phyloP scores from a whole-genome alignment of 306 rosid genomes.

The Cicer arietinum region DNA sequence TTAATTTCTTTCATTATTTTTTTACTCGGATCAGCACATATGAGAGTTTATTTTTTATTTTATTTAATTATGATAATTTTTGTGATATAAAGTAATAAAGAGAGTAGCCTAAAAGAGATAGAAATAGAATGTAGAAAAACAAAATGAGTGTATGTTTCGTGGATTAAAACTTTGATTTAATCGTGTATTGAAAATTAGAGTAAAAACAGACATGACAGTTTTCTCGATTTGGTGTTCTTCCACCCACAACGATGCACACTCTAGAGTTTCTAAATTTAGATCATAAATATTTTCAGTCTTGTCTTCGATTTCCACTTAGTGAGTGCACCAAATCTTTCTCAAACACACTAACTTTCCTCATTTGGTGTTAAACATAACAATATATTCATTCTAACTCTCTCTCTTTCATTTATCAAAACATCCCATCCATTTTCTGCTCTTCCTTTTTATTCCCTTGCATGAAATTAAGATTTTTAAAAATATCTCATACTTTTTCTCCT shows the following conservation, averaged over 20 bases:
- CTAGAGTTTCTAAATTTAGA: constrained; percentile 62
- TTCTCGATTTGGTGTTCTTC: constrained; percentile 51
- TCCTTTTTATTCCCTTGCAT: background rate
- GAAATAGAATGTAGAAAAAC: too few species aligned
- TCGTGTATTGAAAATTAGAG: constrained; percentile 32
- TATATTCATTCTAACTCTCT: background rate
- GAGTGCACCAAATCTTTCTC: constrained; percentile 44
- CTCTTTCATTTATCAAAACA: constrained; percentile 21
- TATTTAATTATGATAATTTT: too few species aligned
- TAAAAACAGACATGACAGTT: constrained; percentile 29
- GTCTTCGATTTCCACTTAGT: constrained; percentile 61
- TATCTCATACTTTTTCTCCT: background rate
- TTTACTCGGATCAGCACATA: too few species aligned
- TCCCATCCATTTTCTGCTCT: background rate
- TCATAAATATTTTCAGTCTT: constrained; percentile 47
- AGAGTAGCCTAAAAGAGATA: too few species aligned
- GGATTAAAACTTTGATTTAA: constrained; percentile 42
- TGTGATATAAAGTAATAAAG: too few species aligned
- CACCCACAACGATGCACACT: constrained; percentile 32
- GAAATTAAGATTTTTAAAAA: background rate
- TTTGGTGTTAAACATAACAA: constrained; percentile 59
- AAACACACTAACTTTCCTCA: constrained; percentile 75
- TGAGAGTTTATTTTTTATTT: too few species aligned
- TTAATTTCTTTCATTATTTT: background rate
- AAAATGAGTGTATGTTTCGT: too few species aligned